Conservation (phyloP, 805 yeast species). For the Yarrowia osloensis region DNA sequence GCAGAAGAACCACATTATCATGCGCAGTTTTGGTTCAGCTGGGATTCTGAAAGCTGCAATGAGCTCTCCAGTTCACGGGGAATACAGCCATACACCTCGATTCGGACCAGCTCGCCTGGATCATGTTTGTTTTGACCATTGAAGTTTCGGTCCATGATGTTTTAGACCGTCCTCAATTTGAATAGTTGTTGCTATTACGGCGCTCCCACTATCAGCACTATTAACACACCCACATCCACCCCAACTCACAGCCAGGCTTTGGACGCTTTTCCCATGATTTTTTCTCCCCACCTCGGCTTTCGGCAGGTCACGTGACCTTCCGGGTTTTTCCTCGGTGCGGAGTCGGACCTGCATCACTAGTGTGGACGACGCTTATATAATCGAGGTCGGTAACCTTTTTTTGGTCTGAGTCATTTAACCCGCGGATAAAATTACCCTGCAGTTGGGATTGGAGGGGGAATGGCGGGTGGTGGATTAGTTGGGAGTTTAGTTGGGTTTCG, state of each 20-base stretch:
- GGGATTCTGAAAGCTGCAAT: neutral
- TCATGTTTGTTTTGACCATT: neutral
- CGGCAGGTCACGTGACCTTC: conserved; percentile 21
- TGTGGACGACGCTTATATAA: neutral
- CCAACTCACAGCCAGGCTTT: neutral
- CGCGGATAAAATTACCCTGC: neutral
- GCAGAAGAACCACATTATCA: neutral
- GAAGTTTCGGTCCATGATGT: neutral
- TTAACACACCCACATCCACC: too few species aligned
- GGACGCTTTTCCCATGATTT: neutral
- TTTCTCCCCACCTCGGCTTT: conserved; percentile 17
- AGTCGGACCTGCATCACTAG: neutral
- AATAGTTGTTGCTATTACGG: too few species aligned
- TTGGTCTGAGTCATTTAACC: conserved; percentile 7
- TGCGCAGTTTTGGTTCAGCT: neutral
- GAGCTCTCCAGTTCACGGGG: neutral
- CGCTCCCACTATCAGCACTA: too few species aligned
- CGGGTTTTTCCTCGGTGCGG: conserved; percentile 6
- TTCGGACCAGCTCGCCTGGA: neutral
- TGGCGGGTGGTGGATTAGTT: too few species aligned
- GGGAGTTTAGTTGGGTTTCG: neutral
- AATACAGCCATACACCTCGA: neutral
- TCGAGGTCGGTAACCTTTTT: neutral
- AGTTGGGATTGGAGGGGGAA: too few species aligned
- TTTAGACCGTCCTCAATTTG: too few species aligned